Percentiles rank a stretch among this genome's conserved stretches.
These are phyloP conservation scores for Fusarium stilboides DNA, from an alignment of 2,329 filamentous ascomycete species.

Conservation along the genomic window DNA sequence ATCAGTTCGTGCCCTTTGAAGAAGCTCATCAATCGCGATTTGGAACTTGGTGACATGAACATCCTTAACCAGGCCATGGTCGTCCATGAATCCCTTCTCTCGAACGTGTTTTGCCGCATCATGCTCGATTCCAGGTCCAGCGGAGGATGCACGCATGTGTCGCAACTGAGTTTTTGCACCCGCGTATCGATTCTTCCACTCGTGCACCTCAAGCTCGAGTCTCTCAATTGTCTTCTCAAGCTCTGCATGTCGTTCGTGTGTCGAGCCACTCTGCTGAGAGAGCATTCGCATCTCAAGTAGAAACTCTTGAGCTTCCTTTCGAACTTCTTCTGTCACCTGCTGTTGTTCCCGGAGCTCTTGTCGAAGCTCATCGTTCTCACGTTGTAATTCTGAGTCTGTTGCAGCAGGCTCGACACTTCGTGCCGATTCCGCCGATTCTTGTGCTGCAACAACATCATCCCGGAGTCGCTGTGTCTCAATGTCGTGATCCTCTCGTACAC, in stretches of 20 bases:
- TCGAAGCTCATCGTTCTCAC: conserved; percentile 79
- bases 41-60: conserved; percentile 96
- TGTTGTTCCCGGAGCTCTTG: conserved; percentile 80
- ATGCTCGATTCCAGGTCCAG: conserved; percentile 78
- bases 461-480: conserved; percentile 74
- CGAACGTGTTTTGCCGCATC: conserved; percentile 78
- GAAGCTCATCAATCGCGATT: conserved; percentile 90
- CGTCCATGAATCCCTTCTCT: conserved; percentile 77
- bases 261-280: conserved; percentile 83
- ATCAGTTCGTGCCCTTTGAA: conserved; percentile 82
- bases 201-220: conserved; percentile 86
- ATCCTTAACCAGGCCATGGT: conserved; percentile 87
- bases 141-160: conserved; percentile 83
- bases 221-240: conserved; percentile 81
- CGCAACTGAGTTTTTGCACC: conserved; percentile 90
- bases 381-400: conserved; percentile 70
- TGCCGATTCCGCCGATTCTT: conserved; percentile 49
- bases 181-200: conserved; percentile 93
- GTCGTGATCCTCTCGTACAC: conserved; percentile 77
- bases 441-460: conserved; percentile 72
- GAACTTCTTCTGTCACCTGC: conserved; percentile 87
- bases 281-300: conserved; percentile 90
- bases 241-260: conserved; percentile 85
- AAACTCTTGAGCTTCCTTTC: conserved; percentile 85
- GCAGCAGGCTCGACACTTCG: conserved; percentile 47